phyloP scores from a whole-genome alignment of 805 yeast species.

The Candida xiaguanensis region DNA sequence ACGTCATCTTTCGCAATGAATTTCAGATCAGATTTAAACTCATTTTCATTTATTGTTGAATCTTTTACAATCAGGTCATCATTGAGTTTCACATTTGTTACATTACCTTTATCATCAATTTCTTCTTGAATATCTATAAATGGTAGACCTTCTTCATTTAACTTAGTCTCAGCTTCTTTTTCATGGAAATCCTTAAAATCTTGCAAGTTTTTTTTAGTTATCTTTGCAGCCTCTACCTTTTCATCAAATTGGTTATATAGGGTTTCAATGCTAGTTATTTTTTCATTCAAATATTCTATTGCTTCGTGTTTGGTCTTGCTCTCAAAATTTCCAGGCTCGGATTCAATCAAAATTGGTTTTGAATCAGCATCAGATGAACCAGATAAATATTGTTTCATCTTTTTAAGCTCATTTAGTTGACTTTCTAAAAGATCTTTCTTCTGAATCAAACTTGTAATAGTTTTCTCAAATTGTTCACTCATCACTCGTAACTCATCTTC shows the following conservation, averaged over 20 bases:
- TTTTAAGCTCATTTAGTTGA: constrained; percentile 4
- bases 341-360: constrained; percentile 20
- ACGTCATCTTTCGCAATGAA: no score
- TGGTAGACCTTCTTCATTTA: constrained; percentile 51
- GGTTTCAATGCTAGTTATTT: constrained; percentile 24
- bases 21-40: not conserved
- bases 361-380: not conserved
- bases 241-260: constrained; percentile 38
- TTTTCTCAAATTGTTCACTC: constrained; percentile 2
- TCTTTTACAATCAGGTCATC: constrained; percentile 10
- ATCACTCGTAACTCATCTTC: constrained; percentile 1
- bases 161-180: constrained; percentile 8
- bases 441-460: constrained; percentile 3
- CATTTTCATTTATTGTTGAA: not conserved
- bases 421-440: constrained; percentile 1
- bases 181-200: constrained; percentile 10
- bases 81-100: constrained; percentile 37
- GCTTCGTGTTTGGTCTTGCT: constrained; percentile 30
- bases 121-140: constrained; percentile 78
- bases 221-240: constrained; percentile 38
- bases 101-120: constrained; percentile 78
- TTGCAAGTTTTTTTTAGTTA: constrained; percentile 23
- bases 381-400: constrained; percentile 2
- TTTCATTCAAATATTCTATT: constrained; percentile 19
- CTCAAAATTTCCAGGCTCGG: constrained; percentile 42